phyloP scores from a whole-genome alignment of 2,329 filamentous ascomycete genomes.

The Harringtonia lauricola region DNA sequence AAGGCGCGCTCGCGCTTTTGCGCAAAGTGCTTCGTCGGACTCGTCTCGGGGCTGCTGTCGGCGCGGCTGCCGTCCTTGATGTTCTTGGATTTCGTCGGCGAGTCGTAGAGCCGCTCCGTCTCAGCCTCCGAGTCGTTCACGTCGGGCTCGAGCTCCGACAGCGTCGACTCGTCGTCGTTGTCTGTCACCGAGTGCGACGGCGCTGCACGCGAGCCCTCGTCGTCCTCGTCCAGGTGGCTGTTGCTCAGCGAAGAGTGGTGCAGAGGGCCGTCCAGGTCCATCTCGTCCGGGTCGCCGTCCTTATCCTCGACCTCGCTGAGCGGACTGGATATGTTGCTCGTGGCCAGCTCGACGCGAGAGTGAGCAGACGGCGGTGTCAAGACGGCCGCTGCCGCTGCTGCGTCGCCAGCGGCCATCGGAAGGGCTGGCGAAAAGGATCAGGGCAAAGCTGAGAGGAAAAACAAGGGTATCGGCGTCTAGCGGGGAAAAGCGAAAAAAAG shows the following conservation, averaged over 20 bases:
- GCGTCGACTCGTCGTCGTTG: constrained; percentile 28
- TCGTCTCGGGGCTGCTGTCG: constrained; percentile 47
- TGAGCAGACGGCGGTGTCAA: constrained; percentile 35
- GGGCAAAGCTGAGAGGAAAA: not conserved
- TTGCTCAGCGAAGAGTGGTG: constrained; percentile 14
- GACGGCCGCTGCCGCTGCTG: constrained; percentile 33
- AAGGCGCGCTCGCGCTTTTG: constrained; percentile 10
- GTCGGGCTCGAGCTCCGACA: constrained; percentile 39
- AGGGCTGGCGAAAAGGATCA: not conserved
- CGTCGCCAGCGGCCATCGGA: constrained; percentile 38
- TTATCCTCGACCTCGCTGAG: constrained; percentile 85
- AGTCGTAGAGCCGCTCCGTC: constrained; percentile 84
- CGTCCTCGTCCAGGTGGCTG: constrained; percentile 12
- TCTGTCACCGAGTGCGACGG: constrained; percentile 8
- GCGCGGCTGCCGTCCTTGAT: constrained; percentile 13
- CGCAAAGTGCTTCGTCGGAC: constrained; percentile 20
- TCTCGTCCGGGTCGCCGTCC: constrained; percentile 57
- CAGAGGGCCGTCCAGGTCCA: constrained; percentile 29
- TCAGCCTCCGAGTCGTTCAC: constrained; percentile 72
- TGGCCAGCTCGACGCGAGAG: constrained; percentile 39
- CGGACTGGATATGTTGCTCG: constrained; percentile 75
- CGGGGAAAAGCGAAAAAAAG: no score
- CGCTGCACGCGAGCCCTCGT: constrained; percentile 12
- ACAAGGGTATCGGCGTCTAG: no score
- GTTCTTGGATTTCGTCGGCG: constrained; percentile 51